These are phyloP conservation scores for Byssothecium circinans DNA, from an alignment of 2,329 filamentous ascomycete genomes.

Conservation along the genomic window DNA sequence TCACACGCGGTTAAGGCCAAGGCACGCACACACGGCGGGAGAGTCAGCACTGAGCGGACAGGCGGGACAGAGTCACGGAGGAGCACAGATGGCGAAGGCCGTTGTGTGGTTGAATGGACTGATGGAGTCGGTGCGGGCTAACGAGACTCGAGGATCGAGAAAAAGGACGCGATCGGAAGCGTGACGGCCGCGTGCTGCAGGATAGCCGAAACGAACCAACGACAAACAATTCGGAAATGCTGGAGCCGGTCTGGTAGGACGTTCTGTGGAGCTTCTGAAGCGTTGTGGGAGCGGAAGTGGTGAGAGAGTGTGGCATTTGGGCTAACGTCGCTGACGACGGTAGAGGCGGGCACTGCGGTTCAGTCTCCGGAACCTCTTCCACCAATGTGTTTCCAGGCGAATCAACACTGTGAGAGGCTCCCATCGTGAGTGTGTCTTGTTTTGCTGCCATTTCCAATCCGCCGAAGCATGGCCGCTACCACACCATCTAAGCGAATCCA, in stretches of 20 bases:
- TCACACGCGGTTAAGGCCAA: neutral
- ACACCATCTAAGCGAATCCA: neutral
- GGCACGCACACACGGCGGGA: neutral
- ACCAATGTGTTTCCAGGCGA: too few species aligned
- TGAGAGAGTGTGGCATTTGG: too few species aligned
- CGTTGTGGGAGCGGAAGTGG: too few species aligned
- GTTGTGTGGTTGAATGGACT: conserved; percentile 6
- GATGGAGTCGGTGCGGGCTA: neutral
- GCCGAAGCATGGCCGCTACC: neutral
- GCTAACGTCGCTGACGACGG: too few species aligned
- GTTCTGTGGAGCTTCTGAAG: too few species aligned
- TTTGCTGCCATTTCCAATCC: neutral
- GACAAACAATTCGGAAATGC: conserved; percentile 7
- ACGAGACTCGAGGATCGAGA: conserved; percentile 16
- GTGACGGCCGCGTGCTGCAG: conserved; percentile 10
- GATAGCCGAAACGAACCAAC: conserved; percentile 1
- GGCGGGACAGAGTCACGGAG: conserved; percentile 11
- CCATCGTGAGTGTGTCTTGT: too few species aligned
- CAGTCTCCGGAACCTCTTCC: too few species aligned
- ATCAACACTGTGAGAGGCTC: too few species aligned
- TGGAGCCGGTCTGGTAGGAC: too few species aligned
- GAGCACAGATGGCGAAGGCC: conserved; percentile 5
- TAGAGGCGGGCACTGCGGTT: too few species aligned
- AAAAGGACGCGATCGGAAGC: conserved; percentile 17
- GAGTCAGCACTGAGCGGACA: neutral